Evolutionary conservation across 2,329 filamentous ascomycete genomes (phyloP), one percentile per base, ranked within the genome.

Genomic region (Xylaria sp.): DNA sequence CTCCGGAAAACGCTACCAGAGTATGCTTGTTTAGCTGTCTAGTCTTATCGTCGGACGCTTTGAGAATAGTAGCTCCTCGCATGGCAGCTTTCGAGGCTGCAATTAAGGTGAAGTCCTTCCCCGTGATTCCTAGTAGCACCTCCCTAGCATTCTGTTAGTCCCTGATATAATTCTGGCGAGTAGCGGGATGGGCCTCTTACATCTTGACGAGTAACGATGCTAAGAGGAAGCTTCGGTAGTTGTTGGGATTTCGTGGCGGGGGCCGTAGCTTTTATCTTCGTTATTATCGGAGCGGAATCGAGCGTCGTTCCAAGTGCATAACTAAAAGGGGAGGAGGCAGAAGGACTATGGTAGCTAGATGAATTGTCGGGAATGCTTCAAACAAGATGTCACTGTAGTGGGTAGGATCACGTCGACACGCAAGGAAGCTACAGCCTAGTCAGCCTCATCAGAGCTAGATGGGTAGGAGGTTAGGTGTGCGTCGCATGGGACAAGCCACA

Each of bases 71-170:
- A 72, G 94, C 93, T 78, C 96, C 96, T 85, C 96, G 91, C 94
- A 98, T 98, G 77, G 94, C 93, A 79, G 96, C 96, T 86, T 99
- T 98, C 72, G 94, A 98, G 77, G 96, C 93, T 78, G 94, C 96
- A 81, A 99, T 90, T 87, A 99, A 90, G 85, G 94, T 97, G 82
- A 98, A 99, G 89, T 99, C 97, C 87, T 97, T 97, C 85, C 96
- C 97, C 69, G 95, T 98, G 82, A 99, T 97, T 79, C 96, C 96
- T 76, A 99, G 89, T 80, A 99, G 88, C 81, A 98, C 93, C 90
- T 99, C 96, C 96, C 94, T 98, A 69, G 32, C 36, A 51, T 42
- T 2, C 63, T 54, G 45, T 70, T 30, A 69, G 63, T 57, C 30
- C 34, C 12, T 42, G 21, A 34, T 7, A 32, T 3, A 19, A 39